Conservation (phyloP, 2,329 filamentous ascomycete species). For the Phyllosticta citrichinensis region DNA sequence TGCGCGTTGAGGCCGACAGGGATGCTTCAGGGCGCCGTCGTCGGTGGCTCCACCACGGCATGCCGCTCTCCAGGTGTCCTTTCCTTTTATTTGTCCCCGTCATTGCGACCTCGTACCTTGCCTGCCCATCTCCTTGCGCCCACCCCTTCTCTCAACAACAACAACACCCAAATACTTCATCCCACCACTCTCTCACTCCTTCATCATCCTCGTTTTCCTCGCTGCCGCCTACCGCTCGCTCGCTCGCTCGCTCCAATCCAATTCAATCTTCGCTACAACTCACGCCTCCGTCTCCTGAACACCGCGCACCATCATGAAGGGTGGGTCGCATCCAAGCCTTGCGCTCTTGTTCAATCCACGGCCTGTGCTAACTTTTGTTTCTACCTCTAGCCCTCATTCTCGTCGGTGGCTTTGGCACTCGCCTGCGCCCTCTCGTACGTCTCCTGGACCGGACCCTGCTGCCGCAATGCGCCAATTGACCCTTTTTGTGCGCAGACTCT, state of each 20-base stretch:
- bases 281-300: slow-evolving; percentile 3
- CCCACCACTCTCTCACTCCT: not conserved
- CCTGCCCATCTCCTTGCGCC: slow-evolving; percentile 4
- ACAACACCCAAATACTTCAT: not conserved
- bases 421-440: slow-evolving; percentile 82
- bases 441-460: slow-evolving; percentile 15
- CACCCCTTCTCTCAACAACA: not conserved
- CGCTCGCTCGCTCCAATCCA: slow-evolving; percentile 2
- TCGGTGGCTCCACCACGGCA: not conserved
- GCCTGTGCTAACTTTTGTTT: slow-evolving; percentile 11
- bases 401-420: slow-evolving; percentile 97
- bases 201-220: not conserved
- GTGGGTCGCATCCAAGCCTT: slow-evolving; percentile 4
- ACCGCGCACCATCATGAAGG: slow-evolving; percentile 10
- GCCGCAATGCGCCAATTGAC: slow-evolving; percentile 19
- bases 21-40: not conserved
- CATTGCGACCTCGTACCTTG: slow-evolving; percentile 1
- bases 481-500: slow-evolving; percentile 55
- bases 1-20: not conserved
- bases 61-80: slow-evolving; percentile 6
- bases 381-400: slow-evolving; percentile 74
- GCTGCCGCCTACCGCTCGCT: not conserved
- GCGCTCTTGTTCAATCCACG: not conserved
- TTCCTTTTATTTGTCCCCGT: not conserved
- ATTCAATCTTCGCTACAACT: not conserved